A percentile compares a stretch with the other conserved stretches of the same genome.
Evolutionary conservation across 106 monocot genomes (phyloP).

Genomic region (Dioscorea zingiberensis): DNA sequence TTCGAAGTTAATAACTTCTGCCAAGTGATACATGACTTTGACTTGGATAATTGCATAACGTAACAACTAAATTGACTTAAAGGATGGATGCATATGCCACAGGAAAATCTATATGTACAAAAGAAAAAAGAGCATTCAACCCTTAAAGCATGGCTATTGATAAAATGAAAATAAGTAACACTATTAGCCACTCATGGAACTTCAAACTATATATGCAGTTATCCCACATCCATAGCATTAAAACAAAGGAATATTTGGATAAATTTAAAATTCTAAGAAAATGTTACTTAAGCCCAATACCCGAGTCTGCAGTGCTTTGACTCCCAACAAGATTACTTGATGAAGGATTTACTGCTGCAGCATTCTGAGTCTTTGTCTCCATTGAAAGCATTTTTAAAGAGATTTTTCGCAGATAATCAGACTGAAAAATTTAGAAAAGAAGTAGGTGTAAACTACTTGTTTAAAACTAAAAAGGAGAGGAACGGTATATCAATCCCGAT

Average conservation of each 20-base stretch:
- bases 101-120: no score
- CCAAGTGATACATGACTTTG: no score
- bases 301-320: conserved; percentile 49
- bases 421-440: conserved; percentile 31
- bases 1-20: no score
- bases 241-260: background rate
- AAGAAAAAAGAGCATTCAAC: no score
- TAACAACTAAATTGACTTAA: no score
- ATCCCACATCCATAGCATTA: background rate
- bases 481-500: background rate
- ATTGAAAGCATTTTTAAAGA: conserved; percentile 84
- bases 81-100: no score
- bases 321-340: conserved; percentile 7
- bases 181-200: no score
- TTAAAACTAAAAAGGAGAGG: background rate
- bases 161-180: no score
- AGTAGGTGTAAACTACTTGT: background rate
- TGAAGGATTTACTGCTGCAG: conserved; percentile 25
- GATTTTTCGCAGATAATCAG: conserved; percentile 74
- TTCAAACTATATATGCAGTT: no score
- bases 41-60: no score
- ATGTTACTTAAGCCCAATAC: conserved; percentile 11
- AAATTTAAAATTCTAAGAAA: background rate
- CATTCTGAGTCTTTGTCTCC: conserved; percentile 52
- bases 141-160: no score